These are phyloP conservation scores for Naegleria fowleri DNA, from an alignment of 208 protist genomes.

Conservation along the genomic window DNA sequence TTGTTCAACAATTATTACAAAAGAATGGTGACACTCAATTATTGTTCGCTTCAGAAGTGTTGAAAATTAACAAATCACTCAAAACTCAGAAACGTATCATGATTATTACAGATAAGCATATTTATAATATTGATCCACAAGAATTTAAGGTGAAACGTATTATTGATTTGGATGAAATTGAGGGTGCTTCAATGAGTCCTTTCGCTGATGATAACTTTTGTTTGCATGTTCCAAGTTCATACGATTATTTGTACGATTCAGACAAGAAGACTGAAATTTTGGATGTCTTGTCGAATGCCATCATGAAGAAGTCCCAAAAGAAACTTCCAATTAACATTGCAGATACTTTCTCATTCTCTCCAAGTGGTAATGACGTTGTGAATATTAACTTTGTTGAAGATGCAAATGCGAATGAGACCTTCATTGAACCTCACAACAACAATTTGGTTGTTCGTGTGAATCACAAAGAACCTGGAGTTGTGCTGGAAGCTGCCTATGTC, in stretches of 20 bases:
- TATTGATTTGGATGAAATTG: constrained; percentile 24
- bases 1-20: not conserved
- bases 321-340: not conserved
- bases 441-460: constrained; percentile 16
- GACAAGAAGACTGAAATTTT: constrained; percentile 26
- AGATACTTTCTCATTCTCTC: not conserved
- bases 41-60: not conserved
- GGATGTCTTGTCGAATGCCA: not conserved
- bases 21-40: constrained; percentile 19
- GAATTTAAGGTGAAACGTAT: constrained; percentile 21
- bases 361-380: not conserved
- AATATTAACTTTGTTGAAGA: constrained; percentile 18
- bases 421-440: not conserved
- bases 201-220: constrained; percentile 11
- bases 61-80: constrained; percentile 1
- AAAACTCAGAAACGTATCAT: constrained; percentile 18
- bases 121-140: constrained; percentile 27
- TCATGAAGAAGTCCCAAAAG: constrained; percentile 2
- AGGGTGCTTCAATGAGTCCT: not conserved
- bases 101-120: constrained; percentile 19
- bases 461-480: constrained; percentile 3
- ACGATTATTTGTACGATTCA: constrained; percentile 19
- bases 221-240: constrained; percentile 11
- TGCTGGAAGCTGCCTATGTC: constrained; percentile 19
- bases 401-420: not conserved